A percentile compares a stretch with the other conserved stretches of the same genome.
Evolutionary conservation across 345 rosid genomes (phyloP).

Genomic region (Bruguiera sexangula): DNA sequence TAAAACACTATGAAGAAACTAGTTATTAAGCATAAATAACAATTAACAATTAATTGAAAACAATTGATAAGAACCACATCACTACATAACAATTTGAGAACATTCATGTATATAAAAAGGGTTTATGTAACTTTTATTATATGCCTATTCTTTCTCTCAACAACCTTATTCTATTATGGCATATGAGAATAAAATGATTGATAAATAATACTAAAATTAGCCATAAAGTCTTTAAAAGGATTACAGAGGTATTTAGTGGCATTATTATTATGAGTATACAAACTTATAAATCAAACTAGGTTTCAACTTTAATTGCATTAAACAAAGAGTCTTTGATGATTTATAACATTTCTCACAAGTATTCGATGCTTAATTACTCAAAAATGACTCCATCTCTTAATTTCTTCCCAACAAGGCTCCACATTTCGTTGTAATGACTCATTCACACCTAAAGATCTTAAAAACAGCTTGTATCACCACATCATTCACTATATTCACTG

Average conservation of each 20-base stretch:
- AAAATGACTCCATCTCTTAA: no score
- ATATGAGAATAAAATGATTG: neutral
- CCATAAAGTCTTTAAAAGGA: neutral
- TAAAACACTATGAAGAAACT: neutral
- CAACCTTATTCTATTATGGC: neutral
- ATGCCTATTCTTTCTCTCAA: neutral
- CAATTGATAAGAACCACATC: neutral
- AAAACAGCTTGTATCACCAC: no score
- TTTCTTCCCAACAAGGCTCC: no score
- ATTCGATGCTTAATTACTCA: no score
- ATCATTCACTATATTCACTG: no score
- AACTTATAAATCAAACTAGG: neutral
- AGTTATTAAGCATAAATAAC: neutral
- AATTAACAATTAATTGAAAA: neutral
- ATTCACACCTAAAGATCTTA: no score
- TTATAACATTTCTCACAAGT: no score
- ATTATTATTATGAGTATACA: neutral
- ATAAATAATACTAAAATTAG: neutral
- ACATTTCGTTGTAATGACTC: no score
- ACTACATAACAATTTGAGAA: neutral
- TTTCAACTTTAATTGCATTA: neutral
- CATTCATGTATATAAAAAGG: neutral
- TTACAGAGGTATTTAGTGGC: neutral
- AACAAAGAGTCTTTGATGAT: neutral
- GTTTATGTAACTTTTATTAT: neutral